These are phyloP conservation scores for Mycena haematopus DNA, from an alignment of 768 basidiomycete genomes.

Conservation along the genomic window DNA sequence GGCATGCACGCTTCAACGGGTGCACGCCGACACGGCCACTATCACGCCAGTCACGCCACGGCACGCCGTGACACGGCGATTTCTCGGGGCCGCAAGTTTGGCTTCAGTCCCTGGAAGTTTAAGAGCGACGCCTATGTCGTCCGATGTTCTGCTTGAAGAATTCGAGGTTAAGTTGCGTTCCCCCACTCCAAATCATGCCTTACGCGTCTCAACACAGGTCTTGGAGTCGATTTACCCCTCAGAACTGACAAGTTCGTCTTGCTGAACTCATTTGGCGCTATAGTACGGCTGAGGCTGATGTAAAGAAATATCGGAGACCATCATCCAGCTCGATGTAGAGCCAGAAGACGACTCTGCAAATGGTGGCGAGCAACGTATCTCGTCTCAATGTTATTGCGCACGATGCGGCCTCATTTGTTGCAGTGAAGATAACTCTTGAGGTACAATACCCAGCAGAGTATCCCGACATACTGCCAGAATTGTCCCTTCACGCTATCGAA, in stretches of 20 bases:
- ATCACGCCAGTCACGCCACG: too few relatives aligned
- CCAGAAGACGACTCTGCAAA: constrained; percentile 76
- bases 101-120: neutral
- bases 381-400: constrained; percentile 14
- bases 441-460: constrained; percentile 85
- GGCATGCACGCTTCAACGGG: too few relatives aligned
- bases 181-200: constrained; percentile 16
- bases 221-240: constrained; percentile 92
- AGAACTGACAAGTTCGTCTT: constrained; percentile 85
- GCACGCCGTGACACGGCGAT: too few relatives aligned
- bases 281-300: constrained; percentile 53
- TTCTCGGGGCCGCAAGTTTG: too few relatives aligned
- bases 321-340: constrained; percentile 85
- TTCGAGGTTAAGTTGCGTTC: constrained; percentile 69
- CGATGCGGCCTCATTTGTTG: constrained; percentile 26
- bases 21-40: too few relatives aligned
- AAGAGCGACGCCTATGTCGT: constrained; percentile 52
- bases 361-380: constrained; percentile 63
- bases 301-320: constrained; percentile 84
- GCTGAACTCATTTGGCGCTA: constrained; percentile 38
- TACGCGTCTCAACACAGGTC: constrained; percentile 20
- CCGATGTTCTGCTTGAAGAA: constrained; percentile 81
- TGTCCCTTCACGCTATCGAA: constrained; percentile 69
- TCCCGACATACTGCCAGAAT: constrained; percentile 80
- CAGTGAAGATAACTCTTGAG: constrained; percentile 77